Evolutionary conservation across 208 protist genomes (phyloP).

Genomic region (Trichomonas gallinae): DNA sequence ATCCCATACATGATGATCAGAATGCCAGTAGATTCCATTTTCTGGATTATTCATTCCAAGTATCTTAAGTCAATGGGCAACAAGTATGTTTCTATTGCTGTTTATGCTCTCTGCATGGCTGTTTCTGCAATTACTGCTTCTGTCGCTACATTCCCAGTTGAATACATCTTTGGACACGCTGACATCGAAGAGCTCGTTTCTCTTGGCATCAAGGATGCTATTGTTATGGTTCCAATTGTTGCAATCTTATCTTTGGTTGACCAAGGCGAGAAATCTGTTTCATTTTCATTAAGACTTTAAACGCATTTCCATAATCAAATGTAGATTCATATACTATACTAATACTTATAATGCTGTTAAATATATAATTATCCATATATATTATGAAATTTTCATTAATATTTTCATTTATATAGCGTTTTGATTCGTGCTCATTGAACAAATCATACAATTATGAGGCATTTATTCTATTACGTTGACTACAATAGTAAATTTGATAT

Average conservation of each 20-base stretch:
- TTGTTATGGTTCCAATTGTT: not conserved
- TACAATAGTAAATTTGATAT: too few species aligned
- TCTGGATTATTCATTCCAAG: not conserved
- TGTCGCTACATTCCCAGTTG: not conserved
- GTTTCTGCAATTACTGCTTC: not conserved
- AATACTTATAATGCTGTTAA: too few species aligned
- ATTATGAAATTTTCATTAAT: too few species aligned
- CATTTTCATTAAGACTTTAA: not conserved
- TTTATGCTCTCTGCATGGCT: not conserved
- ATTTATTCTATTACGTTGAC: too few species aligned
- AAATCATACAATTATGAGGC: too few species aligned
- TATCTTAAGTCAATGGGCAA: not conserved
- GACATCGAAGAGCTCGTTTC: not conserved
- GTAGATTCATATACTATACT: too few species aligned
- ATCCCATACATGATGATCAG: not conserved
- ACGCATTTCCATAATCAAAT: too few species aligned
- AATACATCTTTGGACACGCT: not conserved
- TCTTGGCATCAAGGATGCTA: not conserved
- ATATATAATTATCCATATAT: too few species aligned
- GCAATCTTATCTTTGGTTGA: not conserved
- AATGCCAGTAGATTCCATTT: not conserved
- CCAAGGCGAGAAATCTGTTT: not conserved
- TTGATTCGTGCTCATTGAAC: too few species aligned
- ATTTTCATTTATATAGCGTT: too few species aligned
- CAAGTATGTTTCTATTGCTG: not conserved